These are phyloP conservation scores for Scheffersomyces illinoinensis DNA, from an alignment of 1,139 yeast genomes.

Conservation along the genomic window DNA sequence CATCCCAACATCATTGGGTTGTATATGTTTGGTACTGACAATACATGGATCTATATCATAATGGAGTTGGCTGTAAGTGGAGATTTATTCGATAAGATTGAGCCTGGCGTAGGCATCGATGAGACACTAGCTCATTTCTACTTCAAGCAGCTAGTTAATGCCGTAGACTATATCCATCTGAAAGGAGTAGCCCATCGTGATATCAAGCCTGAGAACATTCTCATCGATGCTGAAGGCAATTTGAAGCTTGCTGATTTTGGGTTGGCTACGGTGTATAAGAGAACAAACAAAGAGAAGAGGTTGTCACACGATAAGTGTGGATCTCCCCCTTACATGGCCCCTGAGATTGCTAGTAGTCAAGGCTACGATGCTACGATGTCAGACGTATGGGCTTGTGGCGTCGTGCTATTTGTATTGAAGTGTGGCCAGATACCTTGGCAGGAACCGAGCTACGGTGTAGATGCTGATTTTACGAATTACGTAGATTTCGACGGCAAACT, in stretches of 20 bases:
- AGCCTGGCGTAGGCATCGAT: slow-evolving; percentile 70
- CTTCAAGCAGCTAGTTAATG: slow-evolving; percentile 64
- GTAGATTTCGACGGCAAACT: slow-evolving; percentile 44
- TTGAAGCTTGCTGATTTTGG: slow-evolving; percentile 71
- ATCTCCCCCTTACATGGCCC: slow-evolving; percentile 73
- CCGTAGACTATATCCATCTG: slow-evolving; percentile 57
- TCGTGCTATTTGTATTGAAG: slow-evolving; percentile 56
- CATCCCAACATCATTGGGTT: slow-evolving; percentile 60
- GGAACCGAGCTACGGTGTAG: slow-evolving; percentile 47
- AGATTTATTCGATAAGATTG: slow-evolving; percentile 71
- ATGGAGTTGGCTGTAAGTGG: slow-evolving; percentile 72
- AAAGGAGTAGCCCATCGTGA: slow-evolving; percentile 72
- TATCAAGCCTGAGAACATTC: slow-evolving; percentile 71
- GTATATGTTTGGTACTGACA: slow-evolving; percentile 51
- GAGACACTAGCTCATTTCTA: slow-evolving; percentile 68
- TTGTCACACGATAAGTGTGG: slow-evolving; percentile 41
- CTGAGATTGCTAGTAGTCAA: slow-evolving; percentile 52
- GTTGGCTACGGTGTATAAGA: slow-evolving; percentile 53
- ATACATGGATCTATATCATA: slow-evolving; percentile 59
- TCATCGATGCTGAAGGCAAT: slow-evolving; percentile 52
- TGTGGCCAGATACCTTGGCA: slow-evolving; percentile 72
- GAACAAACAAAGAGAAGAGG: slow-evolving; percentile 7
- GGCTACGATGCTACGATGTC: slow-evolving; percentile 53
- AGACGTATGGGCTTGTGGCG: slow-evolving; percentile 69
- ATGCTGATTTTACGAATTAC: slow-evolving; percentile 47